Conservation (phyloP, 2,329 filamentous ascomycete species). For the Aureobasidium subglaciale region DNA sequence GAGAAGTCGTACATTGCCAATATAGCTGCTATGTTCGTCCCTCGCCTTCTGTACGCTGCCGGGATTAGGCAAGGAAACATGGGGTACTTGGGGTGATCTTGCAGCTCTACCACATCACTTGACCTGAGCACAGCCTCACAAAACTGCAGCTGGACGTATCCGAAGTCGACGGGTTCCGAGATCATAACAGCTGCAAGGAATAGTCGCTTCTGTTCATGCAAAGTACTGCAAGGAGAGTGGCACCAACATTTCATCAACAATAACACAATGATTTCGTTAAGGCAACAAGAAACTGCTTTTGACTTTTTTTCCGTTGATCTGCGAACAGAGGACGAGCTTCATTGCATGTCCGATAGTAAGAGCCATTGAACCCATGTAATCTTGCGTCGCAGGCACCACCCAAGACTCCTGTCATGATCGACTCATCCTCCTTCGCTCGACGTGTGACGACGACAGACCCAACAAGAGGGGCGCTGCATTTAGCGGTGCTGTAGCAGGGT, state of each 20-base stretch:
- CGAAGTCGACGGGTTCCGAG: not conserved
- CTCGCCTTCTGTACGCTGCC: not conserved
- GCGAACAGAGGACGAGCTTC: conserved; percentile 15
- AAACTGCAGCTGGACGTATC: not conserved
- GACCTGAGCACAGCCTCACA: not conserved
- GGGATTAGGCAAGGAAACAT: not conserved
- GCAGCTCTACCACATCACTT: not conserved
- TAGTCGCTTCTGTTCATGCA: not conserved
- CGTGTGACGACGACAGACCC: conserved; percentile 10
- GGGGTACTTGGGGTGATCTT: not conserved
- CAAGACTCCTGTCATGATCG: conserved; percentile 15
- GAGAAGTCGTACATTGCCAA: conserved; percentile 7
- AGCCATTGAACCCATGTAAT: conserved; percentile 13
- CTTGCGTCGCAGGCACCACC: conserved; percentile 12
- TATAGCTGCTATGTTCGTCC: conserved; percentile 2
- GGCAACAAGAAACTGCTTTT: conserved; percentile 13
- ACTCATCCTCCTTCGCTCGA: conserved; percentile 10
- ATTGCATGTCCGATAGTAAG: conserved; percentile 17
- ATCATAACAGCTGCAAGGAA: not conserved
- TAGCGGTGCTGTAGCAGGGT: conserved; percentile 26
- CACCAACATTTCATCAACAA: not conserved
- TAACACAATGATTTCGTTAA: conserved; percentile 9
- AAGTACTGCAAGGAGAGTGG: not conserved
- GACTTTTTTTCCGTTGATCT: conserved; percentile 12
- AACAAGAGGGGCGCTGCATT: conserved; percentile 17